These are phyloP conservation scores for Coemansia sp. DNA, from an alignment of 192 early-diverging fungal genomes.

Conservation along the genomic window DNA sequence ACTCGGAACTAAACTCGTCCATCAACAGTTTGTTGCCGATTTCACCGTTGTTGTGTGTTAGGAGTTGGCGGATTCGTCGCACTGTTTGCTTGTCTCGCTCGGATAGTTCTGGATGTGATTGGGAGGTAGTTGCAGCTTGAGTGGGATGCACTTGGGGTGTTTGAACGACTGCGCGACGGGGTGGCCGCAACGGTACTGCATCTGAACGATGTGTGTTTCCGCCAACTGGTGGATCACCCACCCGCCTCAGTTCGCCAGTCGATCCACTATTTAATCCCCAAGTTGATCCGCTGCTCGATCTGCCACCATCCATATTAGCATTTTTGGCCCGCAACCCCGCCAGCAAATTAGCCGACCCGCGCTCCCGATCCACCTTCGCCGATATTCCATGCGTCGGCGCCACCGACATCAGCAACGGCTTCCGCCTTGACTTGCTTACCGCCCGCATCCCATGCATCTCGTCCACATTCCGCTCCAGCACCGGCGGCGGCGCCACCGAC, in stretches of 20 bases:
- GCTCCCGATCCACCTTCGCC: background rate
- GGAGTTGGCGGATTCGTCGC: conserved; percentile 15
- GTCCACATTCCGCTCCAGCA: conserved; percentile 15
- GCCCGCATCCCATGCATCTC: conserved; percentile 12
- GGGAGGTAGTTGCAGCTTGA: background rate
- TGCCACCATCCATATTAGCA: background rate
- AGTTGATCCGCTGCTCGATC: background rate
- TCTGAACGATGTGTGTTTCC: background rate
- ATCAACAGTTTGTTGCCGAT: conserved; percentile 23
- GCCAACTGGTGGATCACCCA: background rate
- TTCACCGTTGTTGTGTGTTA: conserved; percentile 30
- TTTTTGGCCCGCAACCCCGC: background rate
- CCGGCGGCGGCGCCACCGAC: conserved; percentile 42
- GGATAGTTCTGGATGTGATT: background rate
- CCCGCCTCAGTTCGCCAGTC: background rate
- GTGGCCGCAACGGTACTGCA: background rate
- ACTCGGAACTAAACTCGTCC: conserved; percentile 20
- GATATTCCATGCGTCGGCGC: background rate
- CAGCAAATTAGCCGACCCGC: background rate
- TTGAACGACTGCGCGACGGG: background rate
- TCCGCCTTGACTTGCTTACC: conserved; percentile 22
- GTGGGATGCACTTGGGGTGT: background rate
- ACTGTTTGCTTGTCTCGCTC: conserved; percentile 17
- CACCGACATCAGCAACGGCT: background rate
- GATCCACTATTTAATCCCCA: background rate